Conservation (phyloP, 2,329 filamentous ascomycete species). For the Fusarium miscanthi region DNA sequence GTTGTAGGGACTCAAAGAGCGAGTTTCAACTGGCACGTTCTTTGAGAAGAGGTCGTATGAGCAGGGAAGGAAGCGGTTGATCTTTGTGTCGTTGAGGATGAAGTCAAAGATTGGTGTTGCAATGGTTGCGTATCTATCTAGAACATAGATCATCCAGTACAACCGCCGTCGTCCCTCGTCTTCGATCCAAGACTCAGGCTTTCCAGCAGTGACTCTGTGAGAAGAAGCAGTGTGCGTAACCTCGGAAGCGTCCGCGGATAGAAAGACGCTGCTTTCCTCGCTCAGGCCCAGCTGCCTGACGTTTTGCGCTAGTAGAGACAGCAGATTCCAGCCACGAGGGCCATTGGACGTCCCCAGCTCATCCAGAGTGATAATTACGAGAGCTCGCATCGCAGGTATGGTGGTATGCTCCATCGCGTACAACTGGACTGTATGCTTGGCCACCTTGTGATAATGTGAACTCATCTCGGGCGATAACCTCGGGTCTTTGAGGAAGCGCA, state of each 20-base stretch:
- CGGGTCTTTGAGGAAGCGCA: slow-evolving; percentile 56
- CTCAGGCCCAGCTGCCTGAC: slow-evolving; percentile 54
- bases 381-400: slow-evolving; percentile 53
- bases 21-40: slow-evolving; percentile 57
- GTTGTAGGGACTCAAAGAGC: slow-evolving; percentile 44
- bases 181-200: slow-evolving; percentile 58
- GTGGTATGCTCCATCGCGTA: slow-evolving; percentile 57
- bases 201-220: slow-evolving; percentile 49
- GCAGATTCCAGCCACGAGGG: slow-evolving; percentile 55
- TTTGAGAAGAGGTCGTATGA: slow-evolving; percentile 59
- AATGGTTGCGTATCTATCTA: slow-evolving; percentile 58
- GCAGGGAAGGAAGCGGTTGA: slow-evolving; percentile 56
- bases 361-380: slow-evolving; percentile 56
- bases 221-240: slow-evolving; percentile 50
- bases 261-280: slow-evolving; percentile 53
- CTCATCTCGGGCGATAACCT: slow-evolving; percentile 53
- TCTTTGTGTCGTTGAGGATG: slow-evolving; percentile 53
- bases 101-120: slow-evolving; percentile 56
- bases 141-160: slow-evolving; percentile 59
- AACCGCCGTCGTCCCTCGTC: slow-evolving; percentile 56
- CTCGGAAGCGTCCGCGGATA: slow-evolving; percentile 49
- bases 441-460: slow-evolving; percentile 53
- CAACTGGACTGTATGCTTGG: slow-evolving; percentile 54
- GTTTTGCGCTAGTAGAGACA: slow-evolving; percentile 54
- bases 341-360: slow-evolving; percentile 57